Evolutionary conservation across 345 rosid species (phyloP).

Genomic region (Iberis pinnata): DNA sequence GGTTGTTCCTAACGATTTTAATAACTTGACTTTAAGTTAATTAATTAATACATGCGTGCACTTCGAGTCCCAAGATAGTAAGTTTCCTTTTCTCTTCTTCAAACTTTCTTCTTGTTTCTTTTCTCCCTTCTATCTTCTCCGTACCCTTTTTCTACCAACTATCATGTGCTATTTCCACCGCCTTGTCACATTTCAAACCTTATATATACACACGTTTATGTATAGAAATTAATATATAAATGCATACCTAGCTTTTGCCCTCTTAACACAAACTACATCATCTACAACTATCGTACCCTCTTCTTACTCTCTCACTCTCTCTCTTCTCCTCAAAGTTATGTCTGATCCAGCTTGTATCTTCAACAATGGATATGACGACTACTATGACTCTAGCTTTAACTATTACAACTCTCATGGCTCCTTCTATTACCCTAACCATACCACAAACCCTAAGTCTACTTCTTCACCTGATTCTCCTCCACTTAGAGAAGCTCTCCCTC

Average conservation of each 20-base stretch:
- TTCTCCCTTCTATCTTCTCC: conserved; percentile 24
- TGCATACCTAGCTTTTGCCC: conserved; percentile 24
- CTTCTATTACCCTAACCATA: conserved; percentile 29
- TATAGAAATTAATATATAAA: conserved; percentile 16
- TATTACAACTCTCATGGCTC: conserved; percentile 32
- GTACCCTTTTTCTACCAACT: conserved; percentile 29
- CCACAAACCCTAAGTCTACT: conserved; percentile 23
- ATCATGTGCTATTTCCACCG: conserved; percentile 28
- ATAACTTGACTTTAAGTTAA: conserved; percentile 15
- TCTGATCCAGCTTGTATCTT: conserved; percentile 55
- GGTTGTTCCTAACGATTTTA: conserved; percentile 13
- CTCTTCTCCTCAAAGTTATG: conserved; percentile 35
- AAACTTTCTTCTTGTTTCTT: conserved; percentile 24
- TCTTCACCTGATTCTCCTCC: conserved; percentile 58
- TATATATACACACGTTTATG: conserved; percentile 24
- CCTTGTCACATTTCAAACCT: conserved; percentile 42
- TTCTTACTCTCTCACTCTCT: conserved; percentile 11
- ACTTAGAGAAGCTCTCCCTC: conserved; percentile 78
- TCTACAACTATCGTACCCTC: conserved; percentile 11
- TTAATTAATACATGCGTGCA: conserved; percentile 15
- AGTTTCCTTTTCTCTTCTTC: conserved; percentile 24
- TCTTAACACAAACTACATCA: conserved; percentile 20
- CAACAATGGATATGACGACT: conserved; percentile 42
- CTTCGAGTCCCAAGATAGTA: conserved; percentile 51
- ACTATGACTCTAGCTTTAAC: conserved; percentile 37